Evolutionary conservation across 768 basidiomycete genomes (phyloP).

Genomic region (Mycena crocata): DNA sequence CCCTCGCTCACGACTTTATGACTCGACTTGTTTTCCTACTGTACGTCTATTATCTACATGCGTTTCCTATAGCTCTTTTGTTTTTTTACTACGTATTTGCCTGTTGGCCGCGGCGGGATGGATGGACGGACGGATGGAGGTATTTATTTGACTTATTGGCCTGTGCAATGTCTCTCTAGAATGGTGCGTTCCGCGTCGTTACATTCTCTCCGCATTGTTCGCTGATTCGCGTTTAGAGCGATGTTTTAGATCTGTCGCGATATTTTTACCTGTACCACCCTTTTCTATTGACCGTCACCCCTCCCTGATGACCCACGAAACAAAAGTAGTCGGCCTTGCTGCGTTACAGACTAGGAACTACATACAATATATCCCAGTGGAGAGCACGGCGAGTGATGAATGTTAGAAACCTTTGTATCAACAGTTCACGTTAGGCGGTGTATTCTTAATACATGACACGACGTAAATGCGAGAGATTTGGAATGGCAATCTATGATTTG

Average conservation of each 20-base stretch:
- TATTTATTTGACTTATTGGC: constrained; percentile 34
- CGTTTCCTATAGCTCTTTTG: background rate
- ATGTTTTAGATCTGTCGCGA: constrained; percentile 15
- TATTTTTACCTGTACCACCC: constrained; percentile 25
- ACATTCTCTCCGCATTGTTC: background rate
- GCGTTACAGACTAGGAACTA: background rate
- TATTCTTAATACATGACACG: too few species aligned
- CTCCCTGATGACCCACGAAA: background rate
- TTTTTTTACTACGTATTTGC: background rate
- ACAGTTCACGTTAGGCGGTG: background rate
- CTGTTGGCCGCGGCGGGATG: background rate
- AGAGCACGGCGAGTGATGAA: background rate
- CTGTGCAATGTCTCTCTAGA: constrained; percentile 6
- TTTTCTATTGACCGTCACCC: background rate
- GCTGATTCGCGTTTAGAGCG: background rate
- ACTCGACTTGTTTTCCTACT: background rate
- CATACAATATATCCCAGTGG: constrained; percentile 16
- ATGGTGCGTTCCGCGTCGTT: constrained; percentile 10
- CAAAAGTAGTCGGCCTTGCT: constrained; percentile 1
- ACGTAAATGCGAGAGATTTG: too few species aligned
- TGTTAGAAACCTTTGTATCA: background rate
- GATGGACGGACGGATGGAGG: constrained; percentile 25
- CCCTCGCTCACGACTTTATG: constrained; percentile 8
- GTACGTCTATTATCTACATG: constrained; percentile 14
- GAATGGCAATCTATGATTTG: too few species aligned